Conservation (phyloP, 2,329 filamentous ascomycete species). For the Penicillium sp. region DNA sequence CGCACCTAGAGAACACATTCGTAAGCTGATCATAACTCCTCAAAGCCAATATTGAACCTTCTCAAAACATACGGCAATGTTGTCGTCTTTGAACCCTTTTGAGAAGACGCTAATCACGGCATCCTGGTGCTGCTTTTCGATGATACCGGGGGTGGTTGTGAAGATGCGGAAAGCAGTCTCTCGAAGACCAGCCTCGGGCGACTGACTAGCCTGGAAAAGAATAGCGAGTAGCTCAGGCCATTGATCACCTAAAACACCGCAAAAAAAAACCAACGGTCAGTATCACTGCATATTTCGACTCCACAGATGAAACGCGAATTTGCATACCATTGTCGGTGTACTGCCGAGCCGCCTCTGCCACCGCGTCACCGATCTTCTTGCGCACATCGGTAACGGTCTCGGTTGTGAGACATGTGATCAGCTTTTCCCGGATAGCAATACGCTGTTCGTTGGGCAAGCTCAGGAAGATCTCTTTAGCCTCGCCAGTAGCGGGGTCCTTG, state of each 20-base stretch:
- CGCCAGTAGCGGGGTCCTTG: slow-evolving; percentile 67
- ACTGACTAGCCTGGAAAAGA: slow-evolving; percentile 89
- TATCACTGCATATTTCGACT: background rate
- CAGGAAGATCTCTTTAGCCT: slow-evolving; percentile 81
- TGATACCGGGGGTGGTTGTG: slow-evolving; percentile 89
- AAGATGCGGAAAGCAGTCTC: slow-evolving; percentile 96
- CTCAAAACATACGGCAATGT: slow-evolving; percentile 63
- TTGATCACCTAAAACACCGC: slow-evolving; percentile 49
- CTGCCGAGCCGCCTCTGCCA: slow-evolving; percentile 91
- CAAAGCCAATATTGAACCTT: background rate
- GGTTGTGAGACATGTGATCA: slow-evolving; percentile 72
- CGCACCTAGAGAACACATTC: slow-evolving; percentile 62
- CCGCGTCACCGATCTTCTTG: slow-evolving; percentile 97
- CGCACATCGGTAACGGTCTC: slow-evolving; percentile 75
- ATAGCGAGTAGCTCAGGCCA: slow-evolving; percentile 88
- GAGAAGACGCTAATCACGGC: slow-evolving; percentile 86
- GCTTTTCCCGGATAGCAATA: slow-evolving; percentile 75
- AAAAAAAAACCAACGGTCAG: slow-evolving; percentile 12
- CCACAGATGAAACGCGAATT: background rate
- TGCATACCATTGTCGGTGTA: slow-evolving; percentile 85
- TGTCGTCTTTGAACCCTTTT: slow-evolving; percentile 86
- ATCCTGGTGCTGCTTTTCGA: slow-evolving; percentile 92
- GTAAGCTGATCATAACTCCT: slow-evolving; percentile 1
- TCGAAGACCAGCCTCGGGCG: slow-evolving; percentile 75
- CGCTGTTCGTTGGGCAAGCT: slow-evolving; percentile 73